A percentile compares a stretch with the other conserved stretches of the same genome.
These are phyloP conservation scores for Sphaerulina vaccinii DNA, from an alignment of 2,329 filamentous ascomycete genomes.

Conservation along the genomic window DNA sequence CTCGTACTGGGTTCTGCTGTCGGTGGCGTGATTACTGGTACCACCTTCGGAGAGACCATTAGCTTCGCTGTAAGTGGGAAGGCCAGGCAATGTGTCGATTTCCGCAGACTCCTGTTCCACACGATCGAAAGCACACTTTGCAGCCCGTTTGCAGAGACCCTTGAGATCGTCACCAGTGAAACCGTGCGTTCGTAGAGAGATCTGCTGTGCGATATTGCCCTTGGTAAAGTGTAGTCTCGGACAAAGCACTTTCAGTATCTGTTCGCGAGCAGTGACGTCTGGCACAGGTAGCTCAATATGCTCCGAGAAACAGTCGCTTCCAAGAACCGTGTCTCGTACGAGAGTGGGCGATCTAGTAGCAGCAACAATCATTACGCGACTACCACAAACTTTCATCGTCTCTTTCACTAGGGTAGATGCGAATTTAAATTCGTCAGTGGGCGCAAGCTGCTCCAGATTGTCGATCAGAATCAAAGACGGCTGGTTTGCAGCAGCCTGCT, in stretches of 20 bases:
- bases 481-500: slow-evolving; percentile 62
- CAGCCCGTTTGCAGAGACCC: slow-evolving; percentile 61
- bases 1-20: background rate
- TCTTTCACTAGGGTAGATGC: slow-evolving; percentile 48
- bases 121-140: slow-evolving; percentile 39
- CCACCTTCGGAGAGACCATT: background rate
- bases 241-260: slow-evolving; percentile 68
- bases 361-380: slow-evolving; percentile 69
- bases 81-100: slow-evolving; percentile 15
- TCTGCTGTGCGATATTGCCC: slow-evolving; percentile 55
- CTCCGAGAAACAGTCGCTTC: slow-evolving; percentile 61
- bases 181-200: slow-evolving; percentile 78
- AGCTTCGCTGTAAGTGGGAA: slow-evolving; percentile 19
- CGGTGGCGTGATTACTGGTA: background rate
- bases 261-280: slow-evolving; percentile 65
- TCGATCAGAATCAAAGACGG: slow-evolving; percentile 81
- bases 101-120: slow-evolving; percentile 30
- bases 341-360: slow-evolving; percentile 71
- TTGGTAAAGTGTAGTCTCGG: slow-evolving; percentile 46
- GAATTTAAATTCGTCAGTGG: slow-evolving; percentile 52
- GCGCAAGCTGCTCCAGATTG: slow-evolving; percentile 68
- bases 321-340: slow-evolving; percentile 68
- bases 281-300: slow-evolving; percentile 77
- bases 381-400: slow-evolving; percentile 55
- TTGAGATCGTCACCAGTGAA: slow-evolving; percentile 77